These are phyloP conservation scores for Entomophthora muscae DNA, from an alignment of 371 early-diverging fungal species.

Conservation along the genomic window DNA sequence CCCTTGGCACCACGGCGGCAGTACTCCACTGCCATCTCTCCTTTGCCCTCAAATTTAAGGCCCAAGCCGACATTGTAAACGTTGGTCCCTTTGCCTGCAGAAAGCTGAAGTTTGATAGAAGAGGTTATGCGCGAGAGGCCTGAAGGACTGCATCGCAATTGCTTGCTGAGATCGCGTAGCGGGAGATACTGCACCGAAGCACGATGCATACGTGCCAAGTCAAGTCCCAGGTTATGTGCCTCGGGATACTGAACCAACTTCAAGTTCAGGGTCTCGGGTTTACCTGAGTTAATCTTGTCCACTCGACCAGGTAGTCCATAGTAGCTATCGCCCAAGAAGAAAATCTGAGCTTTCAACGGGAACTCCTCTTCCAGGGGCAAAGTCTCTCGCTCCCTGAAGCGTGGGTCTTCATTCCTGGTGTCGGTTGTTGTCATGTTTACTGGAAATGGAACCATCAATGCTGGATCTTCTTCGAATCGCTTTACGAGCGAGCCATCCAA, in stretches of 20 bases:
- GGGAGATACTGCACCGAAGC: slow-evolving; percentile 21
- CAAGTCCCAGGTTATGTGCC: slow-evolving; percentile 30
- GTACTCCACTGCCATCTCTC: slow-evolving; percentile 72
- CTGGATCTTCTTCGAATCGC: slow-evolving; percentile 49
- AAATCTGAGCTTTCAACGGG: slow-evolving; percentile 40
- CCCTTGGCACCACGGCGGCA: slow-evolving; percentile 48
- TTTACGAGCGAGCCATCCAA: slow-evolving; percentile 70
- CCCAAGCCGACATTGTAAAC: slow-evolving; percentile 60
- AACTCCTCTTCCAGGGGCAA: slow-evolving; percentile 37
- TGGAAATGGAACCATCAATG: slow-evolving; percentile 34
- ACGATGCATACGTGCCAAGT: slow-evolving; percentile 24
- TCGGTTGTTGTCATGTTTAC: slow-evolving; percentile 46
- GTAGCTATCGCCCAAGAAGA: slow-evolving; percentile 41
- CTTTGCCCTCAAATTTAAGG: slow-evolving; percentile 75
- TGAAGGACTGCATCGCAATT: slow-evolving; percentile 33
- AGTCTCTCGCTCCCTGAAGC: slow-evolving; percentile 34
- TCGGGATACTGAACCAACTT: slow-evolving; percentile 9
- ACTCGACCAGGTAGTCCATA: slow-evolving; percentile 66
- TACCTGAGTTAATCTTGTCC: slow-evolving; percentile 10
- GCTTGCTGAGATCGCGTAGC: slow-evolving; percentile 39
- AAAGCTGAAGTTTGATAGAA: slow-evolving; percentile 34
- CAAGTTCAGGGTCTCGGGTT: neutral
- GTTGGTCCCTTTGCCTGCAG: slow-evolving; percentile 15
- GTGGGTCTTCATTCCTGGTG: slow-evolving; percentile 44
- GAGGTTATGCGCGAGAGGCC: slow-evolving; percentile 70